Evolutionary conservation across 805 yeast species (phyloP), one percentile per base, ranked within the genome.

Genomic region (Yarrowia keelungensis): DNA sequence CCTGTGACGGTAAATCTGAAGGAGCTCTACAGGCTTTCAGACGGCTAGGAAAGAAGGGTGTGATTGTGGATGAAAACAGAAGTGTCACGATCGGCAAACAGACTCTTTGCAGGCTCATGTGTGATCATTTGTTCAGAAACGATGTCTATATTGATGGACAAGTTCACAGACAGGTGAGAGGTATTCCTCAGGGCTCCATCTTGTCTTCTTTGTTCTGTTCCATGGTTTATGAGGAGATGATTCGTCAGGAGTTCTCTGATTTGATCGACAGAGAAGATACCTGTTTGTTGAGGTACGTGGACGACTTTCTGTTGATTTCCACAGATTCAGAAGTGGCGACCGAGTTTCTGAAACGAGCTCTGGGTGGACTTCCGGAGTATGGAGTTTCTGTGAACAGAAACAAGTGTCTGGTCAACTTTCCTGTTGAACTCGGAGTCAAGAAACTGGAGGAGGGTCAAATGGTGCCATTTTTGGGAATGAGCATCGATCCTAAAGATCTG

Each of bases 161-260:
- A 1, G 50, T 47, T 3, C 39, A 47, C 14, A n/a, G 56, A 19
- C 67, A 62, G 10, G 41, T 39, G 1, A 15, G 56, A 3, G 67
- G 67, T 0, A 41, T 62, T 14, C 67, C 67, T 1, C 67, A 62
- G 47, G 67, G 67, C n/a, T 62, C 67, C 2, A 39, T 62, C 11
- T 8, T 62, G 26, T 62, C 67, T 7, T 47, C 67, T 9, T 15
- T 49, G 26, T 47, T 62, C 14, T 62, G 67, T 22, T 19, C 54
- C 26, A 62, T 62, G 56, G 67, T 62, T 9, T 62, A 62, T 12
- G 67, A 62, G 12, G 56, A 62, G 12, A 47, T 62, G 56, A 38
- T 47, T 14, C 22, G 9, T 14, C 9, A 36, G 1, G 12, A 49
- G 11, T 41, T 62, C 22, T 5, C 12, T 2, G 46, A 46, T 14